These are phyloP conservation scores for Chaetomidium leptoderma DNA, from an alignment of 495 filamentous ascomycete species.

Conservation along the genomic window DNA sequence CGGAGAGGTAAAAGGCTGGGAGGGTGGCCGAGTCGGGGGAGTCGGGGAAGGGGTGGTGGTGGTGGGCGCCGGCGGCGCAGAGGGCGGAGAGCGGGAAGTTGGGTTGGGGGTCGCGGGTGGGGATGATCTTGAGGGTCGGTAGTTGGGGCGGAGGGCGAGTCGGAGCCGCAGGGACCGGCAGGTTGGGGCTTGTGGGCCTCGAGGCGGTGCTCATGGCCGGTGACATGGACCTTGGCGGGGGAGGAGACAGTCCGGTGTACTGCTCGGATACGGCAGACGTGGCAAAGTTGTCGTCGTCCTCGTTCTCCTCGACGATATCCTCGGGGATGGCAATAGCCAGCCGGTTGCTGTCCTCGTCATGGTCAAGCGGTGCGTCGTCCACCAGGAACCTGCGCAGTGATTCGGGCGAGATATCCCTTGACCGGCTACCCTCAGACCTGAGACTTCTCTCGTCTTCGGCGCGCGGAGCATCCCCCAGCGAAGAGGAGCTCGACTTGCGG, in stretches of 20 bases:
- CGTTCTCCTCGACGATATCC: constrained; percentile 50
- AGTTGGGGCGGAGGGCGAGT: constrained; percentile 17
- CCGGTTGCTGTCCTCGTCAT: constrained; percentile 15
- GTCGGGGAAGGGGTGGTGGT: constrained; percentile 12
- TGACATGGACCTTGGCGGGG: constrained; percentile 40
- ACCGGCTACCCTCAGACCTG: constrained; percentile 39
- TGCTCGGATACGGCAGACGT: constrained; percentile 44
- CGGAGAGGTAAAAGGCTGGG: constrained; percentile 43
- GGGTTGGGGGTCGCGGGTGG: not conserved
- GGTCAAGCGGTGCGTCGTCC: constrained; percentile 32
- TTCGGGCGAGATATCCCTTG: constrained; percentile 47
- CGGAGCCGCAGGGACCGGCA: constrained; percentile 8
- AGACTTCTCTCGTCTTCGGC: constrained; percentile 29
- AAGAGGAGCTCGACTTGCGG: constrained; percentile 34
- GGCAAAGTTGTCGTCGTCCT: constrained; percentile 55
- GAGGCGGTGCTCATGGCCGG: constrained; percentile 23
- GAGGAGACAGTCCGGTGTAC: constrained; percentile 47
- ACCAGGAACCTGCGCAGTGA: constrained; percentile 43
- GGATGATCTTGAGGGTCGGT: constrained; percentile 3
- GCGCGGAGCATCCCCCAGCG: constrained; percentile 20
- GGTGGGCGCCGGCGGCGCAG: no score
- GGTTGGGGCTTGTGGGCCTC: not conserved
- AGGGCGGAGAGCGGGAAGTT: constrained; percentile 21
- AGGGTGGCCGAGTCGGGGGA: constrained; percentile 28
- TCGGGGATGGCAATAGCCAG: constrained; percentile 43